phyloP scores from a whole-genome alignment of 768 basidiomycete genomes.

The Leucosporidium scottii region DNA sequence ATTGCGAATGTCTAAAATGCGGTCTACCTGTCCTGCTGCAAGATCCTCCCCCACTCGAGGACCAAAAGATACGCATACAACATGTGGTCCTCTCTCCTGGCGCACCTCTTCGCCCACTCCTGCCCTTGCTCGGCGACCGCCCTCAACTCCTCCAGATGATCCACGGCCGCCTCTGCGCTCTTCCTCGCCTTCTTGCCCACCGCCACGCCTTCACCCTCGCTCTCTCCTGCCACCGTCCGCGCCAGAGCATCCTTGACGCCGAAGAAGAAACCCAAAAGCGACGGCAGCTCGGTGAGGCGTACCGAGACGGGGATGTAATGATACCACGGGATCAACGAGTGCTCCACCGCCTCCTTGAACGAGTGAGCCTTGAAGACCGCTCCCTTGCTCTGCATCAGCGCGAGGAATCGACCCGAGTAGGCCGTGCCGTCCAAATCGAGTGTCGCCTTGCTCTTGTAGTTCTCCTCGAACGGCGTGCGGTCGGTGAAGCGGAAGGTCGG shows the following conservation, averaged over 20 bases:
- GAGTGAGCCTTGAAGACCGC: constrained; percentile 8
- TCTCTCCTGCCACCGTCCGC: background rate
- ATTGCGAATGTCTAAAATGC: too few species aligned
- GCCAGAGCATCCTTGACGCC: background rate
- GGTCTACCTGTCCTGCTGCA: too few species aligned
- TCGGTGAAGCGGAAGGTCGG: constrained; percentile 14
- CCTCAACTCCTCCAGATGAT: too few species aligned
- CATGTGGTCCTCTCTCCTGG: constrained; percentile 13
- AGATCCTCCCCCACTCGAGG: constrained; percentile 13
- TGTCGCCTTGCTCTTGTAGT: constrained; percentile 10
- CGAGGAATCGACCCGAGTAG: constrained; percentile 18
- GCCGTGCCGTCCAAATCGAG: constrained; percentile 21
- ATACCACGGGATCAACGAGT: constrained; percentile 11
- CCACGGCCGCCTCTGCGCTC: constrained; percentile 1
- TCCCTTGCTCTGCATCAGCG: background rate
- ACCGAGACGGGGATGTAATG: constrained; percentile 16
- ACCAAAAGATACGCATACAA: constrained; percentile 6
- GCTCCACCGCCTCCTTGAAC: constrained; percentile 7
- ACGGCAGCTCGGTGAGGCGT: constrained; percentile 1
- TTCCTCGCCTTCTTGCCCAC: constrained; percentile 2
- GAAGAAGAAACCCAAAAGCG: constrained; percentile 19
- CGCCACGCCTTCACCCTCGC: background rate
- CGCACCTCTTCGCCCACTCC: constrained; percentile 9
- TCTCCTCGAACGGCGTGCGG: background rate
- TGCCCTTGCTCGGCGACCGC: background rate